These are phyloP conservation scores for Boechera stricta DNA, from an alignment of 345 rosid species.

Conservation along the genomic window DNA sequence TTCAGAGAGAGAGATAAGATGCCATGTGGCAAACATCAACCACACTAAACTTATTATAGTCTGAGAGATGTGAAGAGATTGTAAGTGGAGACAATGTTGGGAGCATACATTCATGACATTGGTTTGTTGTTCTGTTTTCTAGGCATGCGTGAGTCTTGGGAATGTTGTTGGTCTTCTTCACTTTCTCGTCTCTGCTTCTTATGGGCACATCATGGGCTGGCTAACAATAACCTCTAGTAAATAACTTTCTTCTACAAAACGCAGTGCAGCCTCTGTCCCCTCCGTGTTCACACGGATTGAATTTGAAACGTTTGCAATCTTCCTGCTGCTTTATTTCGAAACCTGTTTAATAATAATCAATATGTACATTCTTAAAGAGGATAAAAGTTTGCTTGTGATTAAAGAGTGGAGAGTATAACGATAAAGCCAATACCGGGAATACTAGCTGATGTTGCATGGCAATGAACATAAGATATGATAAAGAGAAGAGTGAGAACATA, in stretches of 20 bases:
- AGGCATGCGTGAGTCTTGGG: no score
- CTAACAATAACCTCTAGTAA: not conserved
- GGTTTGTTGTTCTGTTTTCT: no score
- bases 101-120: no score
- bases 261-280: not conserved
- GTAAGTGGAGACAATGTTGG: no score
- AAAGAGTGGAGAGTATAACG: not conserved
- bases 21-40: no score
- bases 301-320: not conserved
- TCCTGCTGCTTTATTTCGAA: not conserved
- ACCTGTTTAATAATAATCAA: not conserved
- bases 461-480: not conserved
- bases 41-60: no score
- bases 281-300: not conserved
- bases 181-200: no score
- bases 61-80: no score
- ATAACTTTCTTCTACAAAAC: not conserved
- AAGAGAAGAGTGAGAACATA: not conserved
- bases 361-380: not conserved
- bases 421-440: not conserved
- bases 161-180: no score
- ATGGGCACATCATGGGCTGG: no score
- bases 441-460: not conserved
- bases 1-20: no score
- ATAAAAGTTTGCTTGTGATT: not conserved